These are phyloP conservation scores for Clohesyomyces aquaticus DNA, from an alignment of 495 filamentous ascomycete species.

Conservation along the genomic window DNA sequence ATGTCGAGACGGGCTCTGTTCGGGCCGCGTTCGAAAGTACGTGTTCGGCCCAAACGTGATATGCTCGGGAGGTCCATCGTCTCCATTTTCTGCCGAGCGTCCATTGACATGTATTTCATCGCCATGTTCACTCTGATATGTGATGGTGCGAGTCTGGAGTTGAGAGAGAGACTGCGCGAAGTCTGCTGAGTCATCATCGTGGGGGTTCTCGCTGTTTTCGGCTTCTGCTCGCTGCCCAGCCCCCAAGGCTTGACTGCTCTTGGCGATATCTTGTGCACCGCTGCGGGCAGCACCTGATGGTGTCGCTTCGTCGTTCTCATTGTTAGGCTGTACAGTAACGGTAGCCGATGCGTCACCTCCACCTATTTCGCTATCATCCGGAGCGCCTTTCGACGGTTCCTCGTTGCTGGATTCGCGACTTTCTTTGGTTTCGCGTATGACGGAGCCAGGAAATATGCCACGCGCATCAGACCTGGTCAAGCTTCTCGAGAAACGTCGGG, in stretches of 20 bases:
- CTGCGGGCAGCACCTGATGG: no score
- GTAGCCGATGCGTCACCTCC: not conserved
- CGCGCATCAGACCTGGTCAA: slow-evolving; percentile 22
- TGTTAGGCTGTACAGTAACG: not conserved
- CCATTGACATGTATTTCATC: slow-evolving; percentile 20
- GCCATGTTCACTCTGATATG: slow-evolving; percentile 16
- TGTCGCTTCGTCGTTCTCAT: slow-evolving; percentile 5
- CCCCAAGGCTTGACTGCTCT: not conserved
- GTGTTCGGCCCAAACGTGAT: slow-evolving; percentile 33
- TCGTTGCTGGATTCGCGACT: not conserved
- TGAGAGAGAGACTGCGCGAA: not conserved
- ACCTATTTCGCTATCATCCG: not conserved
- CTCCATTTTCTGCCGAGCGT: not conserved
- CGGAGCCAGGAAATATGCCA: not conserved
- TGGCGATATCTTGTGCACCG: not conserved
- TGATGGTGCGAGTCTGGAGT: slow-evolving; percentile 3
- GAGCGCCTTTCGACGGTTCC: no score
- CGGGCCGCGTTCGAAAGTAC: slow-evolving; percentile 21
- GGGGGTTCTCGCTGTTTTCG: not conserved
- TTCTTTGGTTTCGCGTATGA: not conserved
- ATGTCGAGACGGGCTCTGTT: slow-evolving; percentile 25
- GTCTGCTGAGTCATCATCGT: not conserved
- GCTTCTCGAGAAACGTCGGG: slow-evolving; percentile 13
- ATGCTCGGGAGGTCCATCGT: slow-evolving; percentile 20
- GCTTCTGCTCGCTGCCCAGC: no score